A percentile compares a stretch with the other conserved stretches of the same genome.
phyloP scores from a whole-genome alignment of 306 rosid species.

The Trifolium subterraneum region DNA sequence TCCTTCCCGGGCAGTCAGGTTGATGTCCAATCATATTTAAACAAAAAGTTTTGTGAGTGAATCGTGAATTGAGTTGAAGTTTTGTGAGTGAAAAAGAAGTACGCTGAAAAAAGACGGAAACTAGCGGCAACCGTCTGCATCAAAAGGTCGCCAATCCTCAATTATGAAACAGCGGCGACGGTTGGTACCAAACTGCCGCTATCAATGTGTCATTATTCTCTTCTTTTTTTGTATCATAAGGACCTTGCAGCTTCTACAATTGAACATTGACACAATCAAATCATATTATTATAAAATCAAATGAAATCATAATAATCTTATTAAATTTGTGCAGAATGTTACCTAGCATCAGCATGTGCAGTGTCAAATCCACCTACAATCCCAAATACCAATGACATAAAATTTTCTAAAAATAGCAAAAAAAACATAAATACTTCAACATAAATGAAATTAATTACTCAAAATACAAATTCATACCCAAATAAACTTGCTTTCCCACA shows the following conservation, averaged over 20 bases:
- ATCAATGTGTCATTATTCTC: too few species aligned
- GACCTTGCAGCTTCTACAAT: constrained; percentile 99
- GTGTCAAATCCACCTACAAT: constrained; percentile 96
- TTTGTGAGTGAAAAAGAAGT: too few species aligned
- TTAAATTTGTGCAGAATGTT: constrained; percentile 29
- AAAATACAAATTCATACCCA: constrained; percentile 70
- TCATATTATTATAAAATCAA: constrained; percentile 1
- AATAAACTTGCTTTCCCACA: too few species aligned
- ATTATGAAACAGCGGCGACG: too few species aligned
- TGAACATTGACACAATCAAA: constrained; percentile 24
- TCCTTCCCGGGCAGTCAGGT: too few species aligned
- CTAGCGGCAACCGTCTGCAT: too few species aligned
- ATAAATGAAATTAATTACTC: constrained; percentile 29
- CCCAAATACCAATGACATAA: constrained; percentile 42
- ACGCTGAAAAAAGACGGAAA: too few species aligned
- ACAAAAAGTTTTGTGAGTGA: too few species aligned
- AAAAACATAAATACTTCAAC: constrained; percentile 29
- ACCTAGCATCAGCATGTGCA: constrained; percentile 99
- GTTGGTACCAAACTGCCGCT: too few species aligned
- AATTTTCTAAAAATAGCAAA: constrained; percentile 50
- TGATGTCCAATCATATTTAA: too few species aligned
- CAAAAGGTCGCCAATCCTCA: too few species aligned
- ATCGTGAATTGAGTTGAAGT: too few species aligned
- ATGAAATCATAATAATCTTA: not conserved
- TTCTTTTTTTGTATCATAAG: constrained; percentile 81